phyloP scores from a whole-genome alignment of 2,329 filamentous ascomycete genomes.

The Colletotrichum eleusines region DNA sequence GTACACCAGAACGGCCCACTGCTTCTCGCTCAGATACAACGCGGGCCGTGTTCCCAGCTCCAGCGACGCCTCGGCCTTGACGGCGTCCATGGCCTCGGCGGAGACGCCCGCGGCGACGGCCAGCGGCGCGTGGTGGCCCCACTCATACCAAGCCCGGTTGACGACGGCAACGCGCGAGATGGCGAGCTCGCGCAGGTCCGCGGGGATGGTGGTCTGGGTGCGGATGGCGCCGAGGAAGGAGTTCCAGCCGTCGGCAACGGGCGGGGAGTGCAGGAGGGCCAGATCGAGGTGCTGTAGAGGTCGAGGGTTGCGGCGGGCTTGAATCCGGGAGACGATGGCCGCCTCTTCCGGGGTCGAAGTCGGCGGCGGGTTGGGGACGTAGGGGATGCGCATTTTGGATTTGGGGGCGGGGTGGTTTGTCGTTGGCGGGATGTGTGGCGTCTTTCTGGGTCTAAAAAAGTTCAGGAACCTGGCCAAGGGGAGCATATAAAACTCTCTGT shows the following conservation, averaged over 20 bases:
- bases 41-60: slow-evolving; percentile 47
- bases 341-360: slow-evolving; percentile 59
- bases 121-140: slow-evolving; percentile 82
- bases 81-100: slow-evolving; percentile 60
- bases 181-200: slow-evolving; percentile 78
- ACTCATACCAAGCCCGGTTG: slow-evolving; percentile 89
- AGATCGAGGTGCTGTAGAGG: slow-evolving; percentile 82
- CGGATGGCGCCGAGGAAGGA: slow-evolving; percentile 74
- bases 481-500: slow-evolving; percentile 1
- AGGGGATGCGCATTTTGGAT: slow-evolving; percentile 74
- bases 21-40: slow-evolving; percentile 64
- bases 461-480: slow-evolving; percentile 2
- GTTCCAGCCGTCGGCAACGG: slow-evolving; percentile 83
- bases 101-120: slow-evolving; percentile 69
- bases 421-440: neutral
- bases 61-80: slow-evolving; percentile 52
- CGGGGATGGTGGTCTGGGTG: slow-evolving; percentile 62
- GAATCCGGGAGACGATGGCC: slow-evolving; percentile 73
- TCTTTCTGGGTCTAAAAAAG: slow-evolving; percentile 12
- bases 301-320: slow-evolving; percentile 74
- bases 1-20: slow-evolving; percentile 78
- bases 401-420: neutral
- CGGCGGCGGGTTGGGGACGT: slow-evolving; percentile 66
- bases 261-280: slow-evolving; percentile 78
- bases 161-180: slow-evolving; percentile 85